A percentile compares a stretch with the other conserved stretches of the same genome.
These are phyloP conservation scores for Pinguiococcus pyrenoidosus DNA, from an alignment of 108 stramenopile genomes.

Conservation along the genomic window DNA sequence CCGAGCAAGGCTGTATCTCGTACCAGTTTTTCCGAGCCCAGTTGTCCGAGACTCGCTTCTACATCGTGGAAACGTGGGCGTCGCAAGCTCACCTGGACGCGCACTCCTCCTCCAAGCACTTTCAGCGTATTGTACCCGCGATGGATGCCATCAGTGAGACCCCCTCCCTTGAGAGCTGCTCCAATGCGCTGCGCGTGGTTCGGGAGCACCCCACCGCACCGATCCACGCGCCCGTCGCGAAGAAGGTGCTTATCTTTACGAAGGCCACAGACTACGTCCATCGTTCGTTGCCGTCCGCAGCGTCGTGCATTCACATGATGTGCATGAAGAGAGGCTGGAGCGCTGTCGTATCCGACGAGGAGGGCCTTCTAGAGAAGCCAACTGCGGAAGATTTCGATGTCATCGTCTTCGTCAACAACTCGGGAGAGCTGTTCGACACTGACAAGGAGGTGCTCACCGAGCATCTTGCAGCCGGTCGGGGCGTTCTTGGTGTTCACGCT, in stretches of 20 bases:
- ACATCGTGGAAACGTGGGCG: constrained; percentile 18
- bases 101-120: constrained; percentile 8
- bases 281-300: no score
- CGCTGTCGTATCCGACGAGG: no score
- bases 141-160: constrained; percentile 18
- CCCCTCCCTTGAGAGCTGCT: neutral
- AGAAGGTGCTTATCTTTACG: no score
- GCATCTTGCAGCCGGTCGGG: constrained; percentile 9
- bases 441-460: neutral
- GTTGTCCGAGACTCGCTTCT: neutral
- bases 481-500: constrained; percentile 15
- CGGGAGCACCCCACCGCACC: no score
- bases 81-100: constrained; percentile 10
- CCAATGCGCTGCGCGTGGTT: neutral
- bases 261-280: no score
- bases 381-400: no score
- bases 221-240: no score
- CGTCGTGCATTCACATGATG: no score
- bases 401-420: no score
- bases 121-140: constrained; percentile 6
- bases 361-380: no score
- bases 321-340: no score
- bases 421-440: constrained; percentile 11
- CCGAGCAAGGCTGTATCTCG: constrained; percentile 13
- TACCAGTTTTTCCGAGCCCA: constrained; percentile 7